Evolutionary conservation across 2,329 filamentous ascomycete genomes (phyloP), one percentile per base, ranked within the genome.

Genomic region (Cytospora mali): DNA sequence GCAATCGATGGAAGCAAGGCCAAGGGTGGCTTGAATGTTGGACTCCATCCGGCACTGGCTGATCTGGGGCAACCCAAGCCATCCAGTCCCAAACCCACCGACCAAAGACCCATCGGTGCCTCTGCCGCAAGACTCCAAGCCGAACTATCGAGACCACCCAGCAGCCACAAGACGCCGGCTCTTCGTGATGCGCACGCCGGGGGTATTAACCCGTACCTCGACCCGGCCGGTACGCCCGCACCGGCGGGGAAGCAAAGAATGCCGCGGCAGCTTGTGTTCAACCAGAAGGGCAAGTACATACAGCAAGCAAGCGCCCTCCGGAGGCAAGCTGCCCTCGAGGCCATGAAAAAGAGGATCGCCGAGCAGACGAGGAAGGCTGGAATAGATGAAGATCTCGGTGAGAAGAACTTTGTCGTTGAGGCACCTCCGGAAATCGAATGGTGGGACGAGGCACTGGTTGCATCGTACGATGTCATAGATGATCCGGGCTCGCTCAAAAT

Each of bases 251-350:
- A 89, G 69, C 80, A 84, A 42, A 84, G 93, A 56, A 83, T 90
- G 66, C 85, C 92, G 13, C 88, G 91, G 64, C 88, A 91, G 67
- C 82, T 99, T 21, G 79, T 92, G 14, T 98, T 99, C 80, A 97
- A 97, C 70, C 88, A 93, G 69, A 96, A 96, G 75, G 95, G 95
- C 58, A 98, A 98, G 82, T 98, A 97, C 72, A 97, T 98, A 64
- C 89, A 93, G 67, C 94, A 98, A 76, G 95, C 91, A 9, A 94
- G 92, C 74, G 93, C 93, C 62, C 79, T 97, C 58, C 88, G 95
- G 66, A 86, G 92, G 64, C 93, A 97, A 76, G 92, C 90, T 49
- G 89, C 90, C 56, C 81, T 99, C 29, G 96, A 99, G 79, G 89
- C 89, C 66, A 94, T 99, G 88, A 98, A 98, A 77, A 93, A 90